These are phyloP conservation scores for Pyrenophora teres DNA, from an alignment of 2,329 filamentous ascomycete genomes.

Conservation along the genomic window DNA sequence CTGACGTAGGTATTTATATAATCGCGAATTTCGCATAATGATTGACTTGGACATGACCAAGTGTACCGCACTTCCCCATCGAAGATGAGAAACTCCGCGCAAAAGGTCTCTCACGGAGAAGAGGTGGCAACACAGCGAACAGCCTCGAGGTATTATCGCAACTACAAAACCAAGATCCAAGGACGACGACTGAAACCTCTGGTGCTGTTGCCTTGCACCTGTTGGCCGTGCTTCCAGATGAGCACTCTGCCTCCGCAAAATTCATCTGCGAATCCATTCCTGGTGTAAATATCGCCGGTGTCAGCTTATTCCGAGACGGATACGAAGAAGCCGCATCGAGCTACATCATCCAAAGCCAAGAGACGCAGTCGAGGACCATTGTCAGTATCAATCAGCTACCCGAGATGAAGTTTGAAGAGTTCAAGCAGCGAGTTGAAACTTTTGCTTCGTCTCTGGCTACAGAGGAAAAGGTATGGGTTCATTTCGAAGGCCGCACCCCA, in stretches of 20 bases:
- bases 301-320: conserved; percentile 63
- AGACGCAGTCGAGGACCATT: conserved; percentile 67
- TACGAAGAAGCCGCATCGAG: conserved; percentile 65
- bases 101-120: conserved; percentile 60
- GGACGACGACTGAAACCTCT: not conserved
- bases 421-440: conserved; percentile 39
- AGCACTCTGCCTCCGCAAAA: conserved; percentile 55
- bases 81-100: conserved; percentile 77
- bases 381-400: conserved; percentile 71
- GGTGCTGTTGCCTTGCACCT: conserved; percentile 40
- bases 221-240: conserved; percentile 58
- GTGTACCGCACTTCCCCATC: conserved; percentile 67
- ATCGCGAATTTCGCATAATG: not conserved
- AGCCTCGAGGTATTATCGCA: conserved; percentile 72
- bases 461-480: conserved; percentile 61
- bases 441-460: not conserved
- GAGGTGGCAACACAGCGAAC: conserved; percentile 76
- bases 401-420: conserved; percentile 70
- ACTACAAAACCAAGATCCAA: conserved; percentile 29
- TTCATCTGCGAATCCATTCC: conserved; percentile 61
- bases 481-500: conserved; percentile 75
- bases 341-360: conserved; percentile 68
- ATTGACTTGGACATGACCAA: conserved; percentile 35
- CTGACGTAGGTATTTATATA: conserved; percentile 2
- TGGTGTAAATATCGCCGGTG: conserved; percentile 54